These are phyloP conservation scores for Apiosordaria backusii DNA, from an alignment of 495 filamentous ascomycete genomes.

Conservation along the genomic window DNA sequence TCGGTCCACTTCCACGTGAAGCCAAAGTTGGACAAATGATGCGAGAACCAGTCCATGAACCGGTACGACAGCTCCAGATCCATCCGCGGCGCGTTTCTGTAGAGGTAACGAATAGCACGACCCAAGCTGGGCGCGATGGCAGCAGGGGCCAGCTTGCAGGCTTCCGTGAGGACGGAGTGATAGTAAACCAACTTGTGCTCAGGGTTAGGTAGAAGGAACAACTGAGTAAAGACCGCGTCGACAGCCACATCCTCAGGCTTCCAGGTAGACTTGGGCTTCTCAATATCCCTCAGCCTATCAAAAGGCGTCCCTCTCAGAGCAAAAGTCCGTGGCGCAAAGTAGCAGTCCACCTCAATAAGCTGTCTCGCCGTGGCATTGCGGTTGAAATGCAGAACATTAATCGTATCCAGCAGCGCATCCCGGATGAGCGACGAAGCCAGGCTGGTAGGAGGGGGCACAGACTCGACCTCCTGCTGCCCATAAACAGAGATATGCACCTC, in stretches of 20 bases:
- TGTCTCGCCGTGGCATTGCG: slow-evolving; percentile 81
- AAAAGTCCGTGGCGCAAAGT: slow-evolving; percentile 83
- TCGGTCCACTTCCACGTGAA: slow-evolving; percentile 99
- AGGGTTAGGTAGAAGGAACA: slow-evolving; percentile 80
- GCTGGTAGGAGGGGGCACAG: slow-evolving; percentile 72
- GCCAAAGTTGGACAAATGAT: slow-evolving; percentile 97
- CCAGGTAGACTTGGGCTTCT: slow-evolving; percentile 73
- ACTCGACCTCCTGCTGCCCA: slow-evolving; percentile 82
- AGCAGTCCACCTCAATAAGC: slow-evolving; percentile 91
- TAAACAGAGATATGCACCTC: slow-evolving; percentile 95
- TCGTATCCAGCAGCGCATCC: slow-evolving; percentile 86
- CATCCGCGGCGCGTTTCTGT: slow-evolving; percentile 71
- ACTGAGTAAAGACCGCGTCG: slow-evolving; percentile 92
- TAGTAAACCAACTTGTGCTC: slow-evolving; percentile 97
- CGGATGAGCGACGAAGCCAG: slow-evolving; percentile 78
- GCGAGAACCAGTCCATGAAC: slow-evolving; percentile 96
- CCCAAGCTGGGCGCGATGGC: slow-evolving; percentile 95
- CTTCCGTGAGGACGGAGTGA: slow-evolving; percentile 88
- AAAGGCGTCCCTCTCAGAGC: slow-evolving; percentile 89
- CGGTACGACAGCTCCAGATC: slow-evolving; percentile 83
- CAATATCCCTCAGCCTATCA: slow-evolving; percentile 77
- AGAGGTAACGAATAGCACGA: slow-evolving; percentile 88
- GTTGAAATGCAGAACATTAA: slow-evolving; percentile 92
- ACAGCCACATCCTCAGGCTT: slow-evolving; percentile 98
- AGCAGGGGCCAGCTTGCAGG: slow-evolving; percentile 90